A percentile compares a stretch with the other conserved stretches of the same genome.
Evolutionary conservation across 148 eudicot genomes (phyloP).

Genomic region (Fagopyrum homotropicum): DNA sequence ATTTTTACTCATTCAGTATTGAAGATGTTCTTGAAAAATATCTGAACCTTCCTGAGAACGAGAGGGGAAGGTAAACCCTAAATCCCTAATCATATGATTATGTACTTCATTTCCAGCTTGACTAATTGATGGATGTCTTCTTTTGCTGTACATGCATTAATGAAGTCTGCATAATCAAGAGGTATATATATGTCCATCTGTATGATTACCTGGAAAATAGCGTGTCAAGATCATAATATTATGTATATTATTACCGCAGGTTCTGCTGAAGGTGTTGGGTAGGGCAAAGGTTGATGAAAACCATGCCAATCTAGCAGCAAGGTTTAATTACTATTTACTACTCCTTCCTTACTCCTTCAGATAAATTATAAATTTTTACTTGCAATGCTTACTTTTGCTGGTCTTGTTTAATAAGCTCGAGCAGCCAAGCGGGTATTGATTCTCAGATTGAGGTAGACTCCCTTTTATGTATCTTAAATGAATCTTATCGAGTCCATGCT

Average conservation of each 20-base stretch:
- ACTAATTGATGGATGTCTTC: not conserved
- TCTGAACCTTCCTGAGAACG: slow-evolving; percentile 48
- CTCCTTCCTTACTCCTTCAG: not conserved
- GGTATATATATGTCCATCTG: not conserved
- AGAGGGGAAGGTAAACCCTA: slow-evolving; percentile 34
- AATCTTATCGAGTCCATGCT: too few species aligned
- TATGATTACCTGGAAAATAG: not conserved
- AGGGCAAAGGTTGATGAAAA: slow-evolving; percentile 6
- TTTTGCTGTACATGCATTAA: not conserved
- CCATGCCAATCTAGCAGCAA: not conserved
- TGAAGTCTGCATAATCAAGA: slow-evolving; percentile 10
- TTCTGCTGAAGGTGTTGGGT: slow-evolving; percentile 7
- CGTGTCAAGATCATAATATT: not conserved
- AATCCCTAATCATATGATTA: not conserved
- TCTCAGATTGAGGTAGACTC: slow-evolving; percentile 39
- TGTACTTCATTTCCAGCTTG: too few species aligned
- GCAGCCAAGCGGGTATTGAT: slow-evolving; percentile 32
- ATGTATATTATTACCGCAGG: not conserved
- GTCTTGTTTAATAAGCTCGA: not conserved
- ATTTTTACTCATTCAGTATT: slow-evolving; percentile 17
- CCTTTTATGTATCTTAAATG: not conserved
- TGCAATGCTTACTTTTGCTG: not conserved
- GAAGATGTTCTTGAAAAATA: slow-evolving; percentile 44
- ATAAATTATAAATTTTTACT: not conserved
- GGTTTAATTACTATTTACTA: not conserved